A percentile compares a stretch with the other conserved stretches of the same genome.
Evolutionary conservation across 2,329 filamentous ascomycete species (phyloP).

Genomic region (Ilyonectria destructans): DNA sequence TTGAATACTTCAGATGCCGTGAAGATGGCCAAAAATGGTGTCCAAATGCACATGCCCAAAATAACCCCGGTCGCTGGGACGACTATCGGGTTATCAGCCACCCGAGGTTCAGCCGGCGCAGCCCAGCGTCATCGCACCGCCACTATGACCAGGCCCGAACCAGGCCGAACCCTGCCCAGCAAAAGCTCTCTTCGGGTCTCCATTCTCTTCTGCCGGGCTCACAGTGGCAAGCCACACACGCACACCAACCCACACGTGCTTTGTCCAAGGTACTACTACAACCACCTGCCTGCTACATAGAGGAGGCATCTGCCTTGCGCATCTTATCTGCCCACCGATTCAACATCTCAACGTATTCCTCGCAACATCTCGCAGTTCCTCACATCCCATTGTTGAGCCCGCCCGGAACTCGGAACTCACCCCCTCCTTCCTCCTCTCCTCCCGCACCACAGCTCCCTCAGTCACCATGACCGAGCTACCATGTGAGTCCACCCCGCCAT

Average conservation of each 20-base stretch:
- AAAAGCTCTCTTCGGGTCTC: neutral
- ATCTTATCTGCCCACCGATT: neutral
- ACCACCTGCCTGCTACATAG: slow-evolving; percentile 3
- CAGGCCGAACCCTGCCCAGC: slow-evolving; percentile 25
- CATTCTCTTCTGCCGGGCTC: neutral
- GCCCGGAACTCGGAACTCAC: slow-evolving; percentile 6
- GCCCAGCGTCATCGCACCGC: slow-evolving; percentile 48
- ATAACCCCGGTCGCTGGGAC: slow-evolving; percentile 50
- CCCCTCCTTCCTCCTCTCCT: neutral
- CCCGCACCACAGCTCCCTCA: slow-evolving; percentile 10
- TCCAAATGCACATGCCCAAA: slow-evolving; percentile 19
- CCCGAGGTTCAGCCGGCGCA: slow-evolving; percentile 40
- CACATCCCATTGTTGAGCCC: neutral
- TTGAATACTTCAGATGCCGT: slow-evolving; percentile 18
- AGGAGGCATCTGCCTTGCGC: slow-evolving; percentile 5
- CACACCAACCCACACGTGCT: slow-evolving; percentile 28
- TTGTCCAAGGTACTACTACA: slow-evolving; percentile 17
- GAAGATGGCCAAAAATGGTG: neutral
- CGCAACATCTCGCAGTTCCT: neutral
- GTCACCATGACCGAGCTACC: slow-evolving; percentile 65
- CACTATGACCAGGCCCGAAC: slow-evolving; percentile 31
- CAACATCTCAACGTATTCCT: neutral
- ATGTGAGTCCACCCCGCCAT: slow-evolving; percentile 56
- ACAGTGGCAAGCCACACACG: slow-evolving; percentile 27
- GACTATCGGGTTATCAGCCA: slow-evolving; percentile 45